A percentile compares a stretch with the other conserved stretches of the same genome.
Conservation (phyloP, 257 asterid species). For the Galeopsis tetrahit region DNA sequence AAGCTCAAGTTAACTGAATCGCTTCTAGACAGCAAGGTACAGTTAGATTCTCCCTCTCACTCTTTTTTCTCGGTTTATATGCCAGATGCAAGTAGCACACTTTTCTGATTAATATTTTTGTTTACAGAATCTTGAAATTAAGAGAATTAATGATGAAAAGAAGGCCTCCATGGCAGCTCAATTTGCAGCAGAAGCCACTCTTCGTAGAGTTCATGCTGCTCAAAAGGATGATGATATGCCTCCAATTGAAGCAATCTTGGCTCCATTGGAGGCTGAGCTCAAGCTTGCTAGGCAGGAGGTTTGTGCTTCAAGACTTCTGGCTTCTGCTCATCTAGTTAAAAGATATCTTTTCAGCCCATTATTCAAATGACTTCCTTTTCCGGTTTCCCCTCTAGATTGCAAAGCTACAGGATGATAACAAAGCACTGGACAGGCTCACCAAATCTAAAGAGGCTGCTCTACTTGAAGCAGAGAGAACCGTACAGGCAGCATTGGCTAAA, state of each 20-base stretch:
- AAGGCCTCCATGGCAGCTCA: conserved; percentile 98
- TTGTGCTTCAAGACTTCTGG: conserved; percentile 31
- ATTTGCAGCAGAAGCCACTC: conserved; percentile 99
- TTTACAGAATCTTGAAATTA: conserved; percentile 92
- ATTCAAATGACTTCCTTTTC: conserved; percentile 29
- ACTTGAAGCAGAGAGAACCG: conserved; percentile 95
- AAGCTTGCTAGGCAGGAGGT: conserved; percentile 99
- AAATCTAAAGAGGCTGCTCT: conserved; percentile 98
- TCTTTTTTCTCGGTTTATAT: conserved; percentile 23
- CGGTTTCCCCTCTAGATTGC: conserved; percentile 59
- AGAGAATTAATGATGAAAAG: conserved; percentile 94
- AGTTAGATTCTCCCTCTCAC: conserved; percentile 21
- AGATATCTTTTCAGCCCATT: conserved; percentile 26
- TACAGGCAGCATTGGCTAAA: conserved; percentile 88
- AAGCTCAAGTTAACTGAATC: conserved; percentile 92
- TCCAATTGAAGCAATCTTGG: conserved; percentile 97
- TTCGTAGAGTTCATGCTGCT: conserved; percentile 96
- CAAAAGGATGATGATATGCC: conserved; percentile 99
- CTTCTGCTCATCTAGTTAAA: conserved; percentile 25
- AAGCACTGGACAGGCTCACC: conserved; percentile 93
- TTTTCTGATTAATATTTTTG: conserved; percentile 13
- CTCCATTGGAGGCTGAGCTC: conserved; percentile 97
- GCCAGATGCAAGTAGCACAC: not conserved
- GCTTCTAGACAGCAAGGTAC: conserved; percentile 89
- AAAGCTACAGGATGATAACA: conserved; percentile 96